Evolutionary conservation across 2,329 filamentous ascomycete genomes (phyloP), one percentile per base, ranked within the genome.

Genomic region (Fusarium tanahbumbuense): DNA sequence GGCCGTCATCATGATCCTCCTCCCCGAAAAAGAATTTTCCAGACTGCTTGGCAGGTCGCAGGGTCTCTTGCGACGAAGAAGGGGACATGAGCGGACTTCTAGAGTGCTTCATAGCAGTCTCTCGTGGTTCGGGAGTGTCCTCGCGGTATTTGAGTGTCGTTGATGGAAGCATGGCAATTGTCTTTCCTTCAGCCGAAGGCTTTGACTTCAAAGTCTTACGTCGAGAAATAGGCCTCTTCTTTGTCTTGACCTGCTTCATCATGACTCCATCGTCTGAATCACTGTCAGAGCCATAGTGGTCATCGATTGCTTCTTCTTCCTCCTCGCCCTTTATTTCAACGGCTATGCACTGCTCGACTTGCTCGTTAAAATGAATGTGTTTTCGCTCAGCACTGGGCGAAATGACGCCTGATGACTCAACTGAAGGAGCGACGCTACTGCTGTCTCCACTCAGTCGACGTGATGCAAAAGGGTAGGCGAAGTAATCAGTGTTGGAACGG

Each of bases 341-440:
- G 10, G 96, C 96, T 70, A 98, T 98, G 78, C 94, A 98, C 78
- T 98, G 95, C 78, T 94, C 91, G 4, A 99, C 96, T 81, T 95
- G 92, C 77, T 98, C 93, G 77, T 98, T 96, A 80, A 99, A 99
- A 76, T 97, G 93, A 71, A 99, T 98, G 78, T 97, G 95, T 65
- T 91, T 94, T 75, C 89, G 88, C 75, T 92, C 91, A 10, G 87
- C 80, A 83, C 88, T 81, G 62, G 93, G 80, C 77, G 90, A 85
- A 80, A 84, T 74, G 16, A 88, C 71, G n/a, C 91, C 92, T 1
- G 94, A 97, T 0, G 92, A 92, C 10, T 88, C 86, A 13, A 86
- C 85, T 3, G 91, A 93, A 37, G 89, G 88, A 8, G 89, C 86
- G 53, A 91, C 86, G 16, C 77, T 80, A 70, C 88, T 92, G 44